Percentiles rank a stretch among this genome's conserved stretches.
Conservation (phyloP, 352 stramenopile species). For the Aphanomyces stellatus region DNA sequence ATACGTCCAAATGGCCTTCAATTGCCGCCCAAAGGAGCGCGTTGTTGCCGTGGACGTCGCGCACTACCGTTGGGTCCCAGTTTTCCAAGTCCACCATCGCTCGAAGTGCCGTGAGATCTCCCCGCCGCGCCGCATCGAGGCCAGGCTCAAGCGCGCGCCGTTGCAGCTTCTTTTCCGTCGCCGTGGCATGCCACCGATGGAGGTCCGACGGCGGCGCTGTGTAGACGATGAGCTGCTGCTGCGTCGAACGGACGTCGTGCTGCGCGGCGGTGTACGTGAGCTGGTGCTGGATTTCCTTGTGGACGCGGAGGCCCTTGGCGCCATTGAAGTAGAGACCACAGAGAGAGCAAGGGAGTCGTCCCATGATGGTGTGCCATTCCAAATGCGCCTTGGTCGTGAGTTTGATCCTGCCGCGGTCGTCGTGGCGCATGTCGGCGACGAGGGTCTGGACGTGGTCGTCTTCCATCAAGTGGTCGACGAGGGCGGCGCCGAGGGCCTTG, state of each 20-base stretch:
- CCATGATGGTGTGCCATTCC: constrained; percentile 2
- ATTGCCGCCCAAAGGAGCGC: constrained; percentile 1
- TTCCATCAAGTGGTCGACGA: neutral
- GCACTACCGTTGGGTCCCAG: neutral
- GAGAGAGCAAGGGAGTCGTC: neutral
- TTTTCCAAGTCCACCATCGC: neutral
- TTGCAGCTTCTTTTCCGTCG: neutral
- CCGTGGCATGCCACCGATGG: neutral
- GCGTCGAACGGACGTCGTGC: neutral
- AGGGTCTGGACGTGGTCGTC: neutral
- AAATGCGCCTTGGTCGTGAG: constrained; percentile 9
- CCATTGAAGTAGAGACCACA: constrained; percentile 12
- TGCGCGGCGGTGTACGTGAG: neutral
- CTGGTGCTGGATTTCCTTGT: neutral
- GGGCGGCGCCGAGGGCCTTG: neutral
- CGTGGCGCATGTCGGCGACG: neutral
- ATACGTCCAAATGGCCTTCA: constrained; percentile 3
- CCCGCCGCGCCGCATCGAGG: neutral
- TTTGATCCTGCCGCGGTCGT: neutral
- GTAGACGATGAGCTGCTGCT: neutral
- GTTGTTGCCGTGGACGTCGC: neutral
- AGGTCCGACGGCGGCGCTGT: neutral
- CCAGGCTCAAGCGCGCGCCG: neutral
- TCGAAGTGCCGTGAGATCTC: neutral
- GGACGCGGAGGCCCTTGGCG: neutral